Evolutionary conservation across 225 moss, liverwort and hornwort species (phyloP), one percentile per base, ranked within the genome.

Genomic region (Pseudoscleropodium purum): DNA sequence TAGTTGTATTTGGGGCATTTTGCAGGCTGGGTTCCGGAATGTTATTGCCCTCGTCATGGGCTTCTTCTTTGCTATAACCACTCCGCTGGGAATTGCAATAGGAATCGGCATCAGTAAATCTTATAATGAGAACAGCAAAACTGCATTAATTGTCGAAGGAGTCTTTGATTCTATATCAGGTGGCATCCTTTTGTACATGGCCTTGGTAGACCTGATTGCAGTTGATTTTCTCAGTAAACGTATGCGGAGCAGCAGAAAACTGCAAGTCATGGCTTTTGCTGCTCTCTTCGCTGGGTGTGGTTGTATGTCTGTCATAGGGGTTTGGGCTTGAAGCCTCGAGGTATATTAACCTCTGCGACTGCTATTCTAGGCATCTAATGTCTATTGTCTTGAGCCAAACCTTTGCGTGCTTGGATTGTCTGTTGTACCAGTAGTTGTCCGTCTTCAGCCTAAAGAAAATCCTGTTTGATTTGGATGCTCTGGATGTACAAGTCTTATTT

Each of bases 161-260:
- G 54, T 95, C 19, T 94, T 96, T 64, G 93, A 95, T n/a, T 83
- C 90, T 6, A 87, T 93, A 43, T 95, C 95, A 49, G 92, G 79
- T 36, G 95, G 95, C 52, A 96, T 94, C 47, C 94, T 96, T 29
- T 18, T 92, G 64, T 93, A 96, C 75, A 88, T 83, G 82, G 88
- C 88, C 72, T 73, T 88, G 72, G 82, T 88, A 30, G 62, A 62
- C 73, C 82, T 88, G 68, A 88, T 88, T 82, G 88, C 88, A 49
- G 82, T 88, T 4, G 88, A 88, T 72, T 88, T 88, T 49, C 88
- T 88, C 61, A 88, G 82, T 36, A 59, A 73, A 36, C 82, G 88
- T 5, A 88, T 88, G 82, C 70, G 82, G 62, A 82, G 88, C n/a
- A 88, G 88, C 88, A 49, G 7, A 73, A 62, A 62, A 49, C 79